These are phyloP conservation scores for Claviceps sp. DNA, from an alignment of 2,329 filamentous ascomycete species.

Conservation along the genomic window DNA sequence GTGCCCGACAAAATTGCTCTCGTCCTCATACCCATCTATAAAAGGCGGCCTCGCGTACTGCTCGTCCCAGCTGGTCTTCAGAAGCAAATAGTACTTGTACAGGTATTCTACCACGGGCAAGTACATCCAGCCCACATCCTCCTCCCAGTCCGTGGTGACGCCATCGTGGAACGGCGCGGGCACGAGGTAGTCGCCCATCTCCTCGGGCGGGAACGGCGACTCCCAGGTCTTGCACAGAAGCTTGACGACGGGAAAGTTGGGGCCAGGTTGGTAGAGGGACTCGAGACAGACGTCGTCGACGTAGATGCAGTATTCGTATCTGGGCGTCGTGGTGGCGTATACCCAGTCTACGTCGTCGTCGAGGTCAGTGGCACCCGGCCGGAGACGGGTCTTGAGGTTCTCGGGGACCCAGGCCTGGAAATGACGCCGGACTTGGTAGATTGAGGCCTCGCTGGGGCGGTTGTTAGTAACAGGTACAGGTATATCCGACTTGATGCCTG, in stretches of 20 bases:
- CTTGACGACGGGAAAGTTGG: not conserved
- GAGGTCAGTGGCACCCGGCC: not conserved
- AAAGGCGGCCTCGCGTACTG: not conserved
- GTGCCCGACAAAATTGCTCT: not conserved
- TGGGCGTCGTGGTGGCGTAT: not conserved
- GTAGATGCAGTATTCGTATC: constrained; percentile 2
- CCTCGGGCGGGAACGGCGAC: not conserved
- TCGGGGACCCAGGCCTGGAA: constrained; percentile 2
- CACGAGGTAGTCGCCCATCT: not conserved
- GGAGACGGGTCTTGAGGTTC: constrained; percentile 1
- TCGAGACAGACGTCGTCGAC: constrained; percentile 1
- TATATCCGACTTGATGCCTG: not conserved
- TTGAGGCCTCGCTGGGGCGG: not conserved
- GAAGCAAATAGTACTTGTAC: not conserved
- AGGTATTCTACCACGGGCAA: not conserved
- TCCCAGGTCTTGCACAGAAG: not conserved
- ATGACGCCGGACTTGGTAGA: constrained; percentile 1
- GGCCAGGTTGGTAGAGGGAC: not conserved
- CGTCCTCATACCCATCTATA: not conserved
- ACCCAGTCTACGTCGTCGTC: not conserved
- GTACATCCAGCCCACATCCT: constrained; percentile 3
- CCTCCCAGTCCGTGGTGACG: not conserved
- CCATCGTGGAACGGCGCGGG: not conserved
- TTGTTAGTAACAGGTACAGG: not conserved
- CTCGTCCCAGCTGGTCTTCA: not conserved